Conservation (phyloP, 2,329 filamentous ascomycete genomes). For the Fusarium sp. region DNA sequence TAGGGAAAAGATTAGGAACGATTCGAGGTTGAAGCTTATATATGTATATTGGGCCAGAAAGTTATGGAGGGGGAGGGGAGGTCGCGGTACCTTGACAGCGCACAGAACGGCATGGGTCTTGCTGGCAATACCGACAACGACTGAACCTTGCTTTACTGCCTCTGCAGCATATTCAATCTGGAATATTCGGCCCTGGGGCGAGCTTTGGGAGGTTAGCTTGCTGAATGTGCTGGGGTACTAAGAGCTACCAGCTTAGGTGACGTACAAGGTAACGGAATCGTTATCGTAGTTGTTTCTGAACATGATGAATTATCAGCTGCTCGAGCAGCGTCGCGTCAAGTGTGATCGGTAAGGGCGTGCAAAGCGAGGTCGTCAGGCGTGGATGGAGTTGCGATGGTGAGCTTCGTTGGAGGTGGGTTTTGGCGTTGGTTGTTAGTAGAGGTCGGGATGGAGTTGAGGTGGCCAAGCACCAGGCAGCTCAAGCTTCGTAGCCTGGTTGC, state of each 20-base stretch:
- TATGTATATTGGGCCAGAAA: conserved; percentile 16
- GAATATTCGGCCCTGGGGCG: conserved; percentile 98
- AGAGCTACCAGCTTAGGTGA: conserved; percentile 48
- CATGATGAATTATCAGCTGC: conserved; percentile 69
- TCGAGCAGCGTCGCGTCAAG: conserved; percentile 41
- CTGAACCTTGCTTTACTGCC: conserved; percentile 98
- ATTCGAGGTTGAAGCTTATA: conserved; percentile 7
- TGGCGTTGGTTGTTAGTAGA: conserved; percentile 37
- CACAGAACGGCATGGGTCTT: conserved; percentile 98
- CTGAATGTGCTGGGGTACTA: conserved; percentile 31
- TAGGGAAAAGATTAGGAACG: conserved; percentile 17
- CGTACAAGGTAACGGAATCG: conserved; percentile 99
- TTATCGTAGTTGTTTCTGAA: conserved; percentile 99
- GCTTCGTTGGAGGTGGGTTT: conserved; percentile 40
- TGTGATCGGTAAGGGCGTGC: conserved; percentile 18
- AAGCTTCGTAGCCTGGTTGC: conserved; percentile 55
- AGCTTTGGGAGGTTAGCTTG: conserved; percentile 70
- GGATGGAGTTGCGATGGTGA: conserved; percentile 35
- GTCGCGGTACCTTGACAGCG: conserved; percentile 85
- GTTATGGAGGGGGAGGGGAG: conserved; percentile 18
- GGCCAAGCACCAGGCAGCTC: conserved; percentile 54
- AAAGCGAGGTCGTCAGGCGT: conserved; percentile 19
- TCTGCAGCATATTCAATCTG: conserved; percentile 99
- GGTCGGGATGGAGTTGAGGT: conserved; percentile 44
- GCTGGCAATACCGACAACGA: conserved; percentile 96